Evolutionary conservation across 306 rosid genomes (phyloP).

Genomic region (Vicia faba): DNA sequence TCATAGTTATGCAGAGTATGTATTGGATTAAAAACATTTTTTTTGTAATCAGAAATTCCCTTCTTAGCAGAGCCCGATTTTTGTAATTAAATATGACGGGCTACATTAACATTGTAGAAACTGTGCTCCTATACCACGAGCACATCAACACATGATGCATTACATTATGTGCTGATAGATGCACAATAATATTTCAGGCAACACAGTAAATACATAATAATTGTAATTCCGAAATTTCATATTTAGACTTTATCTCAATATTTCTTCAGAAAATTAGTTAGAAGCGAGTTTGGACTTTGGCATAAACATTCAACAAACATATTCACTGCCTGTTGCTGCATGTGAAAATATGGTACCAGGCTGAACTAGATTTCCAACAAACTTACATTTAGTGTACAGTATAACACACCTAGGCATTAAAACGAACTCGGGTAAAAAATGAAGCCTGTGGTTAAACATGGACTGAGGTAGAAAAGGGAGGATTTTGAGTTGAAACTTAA

Average conservation of each 20-base stretch:
- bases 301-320: background rate
- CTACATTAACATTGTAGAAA: background rate
- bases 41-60: conserved; percentile 1
- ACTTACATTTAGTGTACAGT: background rate
- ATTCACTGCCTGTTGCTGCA: background rate
- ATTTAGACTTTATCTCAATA: background rate
- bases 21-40: background rate
- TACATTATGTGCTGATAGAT: background rate
- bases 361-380: background rate
- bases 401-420: background rate
- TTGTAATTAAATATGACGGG: background rate
- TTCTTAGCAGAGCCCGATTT: background rate
- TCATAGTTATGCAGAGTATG: background rate
- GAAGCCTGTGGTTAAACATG: background rate
- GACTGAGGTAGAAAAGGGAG: background rate
- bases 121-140: background rate
- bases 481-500: background rate
- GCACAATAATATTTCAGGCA: background rate
- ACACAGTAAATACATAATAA: background rate
- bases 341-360: background rate
- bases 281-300: background rate
- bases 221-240: background rate
- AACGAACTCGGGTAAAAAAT: background rate
- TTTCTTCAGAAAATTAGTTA: background rate
- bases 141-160: background rate